phyloP scores from a whole-genome alignment of 805 yeast genomes.

The Sugiyamaella americana region DNA sequence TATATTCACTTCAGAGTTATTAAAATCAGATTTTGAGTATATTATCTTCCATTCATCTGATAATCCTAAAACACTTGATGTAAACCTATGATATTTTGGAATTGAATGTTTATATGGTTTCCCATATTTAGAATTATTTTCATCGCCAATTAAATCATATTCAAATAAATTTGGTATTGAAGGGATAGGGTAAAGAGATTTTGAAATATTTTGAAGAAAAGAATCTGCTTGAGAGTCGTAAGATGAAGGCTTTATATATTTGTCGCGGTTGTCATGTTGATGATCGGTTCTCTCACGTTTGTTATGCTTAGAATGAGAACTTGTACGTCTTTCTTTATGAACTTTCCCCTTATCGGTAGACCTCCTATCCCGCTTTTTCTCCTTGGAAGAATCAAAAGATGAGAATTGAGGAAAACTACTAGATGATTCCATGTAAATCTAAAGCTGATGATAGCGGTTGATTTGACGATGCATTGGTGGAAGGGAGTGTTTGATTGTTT shows the following conservation, averaged over 20 bases:
- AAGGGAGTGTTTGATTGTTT: too few relatives aligned
- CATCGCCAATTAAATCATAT: constrained; percentile 10
- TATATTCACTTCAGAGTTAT: neutral
- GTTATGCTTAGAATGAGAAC: neutral
- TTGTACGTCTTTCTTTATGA: neutral
- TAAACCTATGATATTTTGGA: constrained; percentile 9
- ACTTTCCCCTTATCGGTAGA: neutral
- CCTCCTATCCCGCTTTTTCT: neutral
- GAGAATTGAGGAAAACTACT: neutral
- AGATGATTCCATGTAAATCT: too few relatives aligned
- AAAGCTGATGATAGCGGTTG: too few relatives aligned
- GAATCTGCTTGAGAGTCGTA: too few relatives aligned
- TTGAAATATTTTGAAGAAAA: neutral
- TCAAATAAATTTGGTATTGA: neutral
- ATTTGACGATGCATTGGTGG: too few relatives aligned
- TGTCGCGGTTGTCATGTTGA: too few relatives aligned
- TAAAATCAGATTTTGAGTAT: neutral
- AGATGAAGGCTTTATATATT: too few relatives aligned
- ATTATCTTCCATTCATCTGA: neutral
- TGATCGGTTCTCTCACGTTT: neutral
- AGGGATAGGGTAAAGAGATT: neutral
- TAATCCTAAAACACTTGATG: constrained; percentile 6
- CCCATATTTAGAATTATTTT: constrained; percentile 5
- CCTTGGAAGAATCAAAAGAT: neutral
- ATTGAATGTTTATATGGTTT: constrained; percentile 7